A percentile compares a stretch with the other conserved stretches of the same genome.
Evolutionary conservation across 106 monocot species (phyloP).

Genomic region (Allium fistulosum): DNA sequence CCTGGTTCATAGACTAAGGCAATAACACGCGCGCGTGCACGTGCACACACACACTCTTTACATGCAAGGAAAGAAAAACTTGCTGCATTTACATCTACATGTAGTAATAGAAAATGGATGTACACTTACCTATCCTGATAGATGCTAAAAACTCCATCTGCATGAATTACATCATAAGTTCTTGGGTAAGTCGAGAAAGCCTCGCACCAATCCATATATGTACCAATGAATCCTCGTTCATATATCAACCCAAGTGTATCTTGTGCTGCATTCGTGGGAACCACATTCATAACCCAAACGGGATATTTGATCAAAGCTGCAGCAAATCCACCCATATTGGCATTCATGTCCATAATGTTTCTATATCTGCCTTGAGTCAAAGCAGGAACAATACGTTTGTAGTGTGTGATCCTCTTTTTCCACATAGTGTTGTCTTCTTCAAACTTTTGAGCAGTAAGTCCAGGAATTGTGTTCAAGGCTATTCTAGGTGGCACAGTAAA

Average conservation of each 20-base stretch:
- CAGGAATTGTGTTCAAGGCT: conserved; percentile 15
- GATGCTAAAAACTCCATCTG: conserved; percentile 34
- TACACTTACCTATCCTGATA: conserved; percentile 33
- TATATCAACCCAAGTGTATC: conserved; percentile 39
- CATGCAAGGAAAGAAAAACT: neutral
- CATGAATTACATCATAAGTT: conserved; percentile 54
- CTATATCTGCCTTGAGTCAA: conserved; percentile 24
- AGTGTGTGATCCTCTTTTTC: conserved; percentile 21
- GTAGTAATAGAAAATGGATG: neutral
- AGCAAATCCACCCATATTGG: conserved; percentile 42
- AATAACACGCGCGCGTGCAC: too few relatives aligned
- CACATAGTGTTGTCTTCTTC: conserved; percentile 34
- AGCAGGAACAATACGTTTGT: conserved; percentile 26
- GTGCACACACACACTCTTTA: neutral
- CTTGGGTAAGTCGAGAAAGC: conserved; percentile 53
- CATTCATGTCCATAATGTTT: conserved; percentile 62
- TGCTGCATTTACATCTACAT: neutral
- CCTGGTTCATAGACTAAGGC: too few relatives aligned
- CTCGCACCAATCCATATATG: conserved; percentile 57
- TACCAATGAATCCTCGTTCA: conserved; percentile 48
- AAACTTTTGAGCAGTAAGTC: conserved; percentile 21
- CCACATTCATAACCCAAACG: conserved; percentile 61
- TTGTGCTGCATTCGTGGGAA: conserved; percentile 9
- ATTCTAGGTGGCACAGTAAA: conserved; percentile 36
- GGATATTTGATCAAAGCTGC: conserved; percentile 30